Conservation (phyloP, 1,139 yeast species). For the Kodamaea plutei region DNA sequence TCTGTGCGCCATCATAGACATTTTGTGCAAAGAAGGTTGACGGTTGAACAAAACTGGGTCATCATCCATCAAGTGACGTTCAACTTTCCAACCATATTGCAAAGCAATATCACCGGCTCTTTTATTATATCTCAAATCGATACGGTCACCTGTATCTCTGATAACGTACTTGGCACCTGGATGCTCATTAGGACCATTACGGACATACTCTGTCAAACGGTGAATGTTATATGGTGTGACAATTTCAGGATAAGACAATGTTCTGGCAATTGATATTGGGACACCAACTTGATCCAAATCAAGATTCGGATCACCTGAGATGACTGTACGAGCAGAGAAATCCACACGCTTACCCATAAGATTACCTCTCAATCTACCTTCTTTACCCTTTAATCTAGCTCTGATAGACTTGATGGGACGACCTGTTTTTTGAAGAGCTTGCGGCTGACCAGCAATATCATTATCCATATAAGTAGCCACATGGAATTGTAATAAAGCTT, state of each 20-base stretch:
- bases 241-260: constrained; percentile 92
- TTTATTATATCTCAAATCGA: constrained; percentile 92
- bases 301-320: constrained; percentile 97
- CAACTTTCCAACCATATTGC: constrained; percentile 99
- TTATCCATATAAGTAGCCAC: constrained; percentile 99
- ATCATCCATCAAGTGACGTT: constrained; percentile 94
- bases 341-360: constrained; percentile 99
- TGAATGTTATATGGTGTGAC: constrained; percentile 97
- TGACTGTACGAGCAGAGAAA: constrained; percentile 97
- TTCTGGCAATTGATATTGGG: constrained; percentile 93
- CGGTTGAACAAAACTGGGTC: constrained; percentile 98
- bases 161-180: constrained; percentile 99
- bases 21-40: constrained; percentile 98
- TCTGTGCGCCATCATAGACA: constrained; percentile 99
- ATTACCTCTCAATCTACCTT: constrained; percentile 97
- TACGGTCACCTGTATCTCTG: constrained; percentile 98
- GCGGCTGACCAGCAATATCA: constrained; percentile 99
- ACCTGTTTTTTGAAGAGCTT: constrained; percentile 96
- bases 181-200: constrained; percentile 98
- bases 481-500: constrained; percentile 90
- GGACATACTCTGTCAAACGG: constrained; percentile 82
- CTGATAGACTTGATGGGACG: constrained; percentile 97
- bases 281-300: constrained; percentile 99
- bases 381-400: constrained; percentile 98
- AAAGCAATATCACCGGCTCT: constrained; percentile 97